Evolutionary conservation across 345 rosid genomes (phyloP).

Genomic region (Lenwebbia sp.): DNA sequence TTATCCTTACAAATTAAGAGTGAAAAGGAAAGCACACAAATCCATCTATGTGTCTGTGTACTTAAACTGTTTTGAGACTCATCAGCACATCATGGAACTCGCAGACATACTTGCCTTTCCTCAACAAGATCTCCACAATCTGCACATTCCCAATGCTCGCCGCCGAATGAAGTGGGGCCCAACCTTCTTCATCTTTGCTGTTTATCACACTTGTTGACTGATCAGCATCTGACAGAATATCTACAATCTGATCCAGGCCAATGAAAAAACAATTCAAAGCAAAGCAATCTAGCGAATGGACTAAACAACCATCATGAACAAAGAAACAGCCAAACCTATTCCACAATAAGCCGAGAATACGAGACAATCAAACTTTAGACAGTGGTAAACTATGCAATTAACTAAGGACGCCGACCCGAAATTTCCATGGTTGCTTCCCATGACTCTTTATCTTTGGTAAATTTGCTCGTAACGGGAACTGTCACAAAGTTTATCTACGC

Average conservation of each 20-base stretch:
- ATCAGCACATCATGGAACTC: not conserved
- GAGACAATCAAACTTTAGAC: not conserved
- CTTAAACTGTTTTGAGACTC: not conserved
- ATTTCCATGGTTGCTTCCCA: not conserved
- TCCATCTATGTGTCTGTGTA: not conserved
- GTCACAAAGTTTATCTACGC: not conserved
- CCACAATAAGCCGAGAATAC: not conserved
- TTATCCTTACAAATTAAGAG: not conserved
- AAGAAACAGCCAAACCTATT: not conserved
- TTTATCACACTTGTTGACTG: conserved; percentile 33
- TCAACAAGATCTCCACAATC: conserved; percentile 45
- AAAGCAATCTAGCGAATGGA: not conserved
- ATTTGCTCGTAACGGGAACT: not conserved
- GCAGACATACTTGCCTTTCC: conserved; percentile 24
- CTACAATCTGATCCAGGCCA: conserved; percentile 35
- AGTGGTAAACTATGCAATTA: not conserved
- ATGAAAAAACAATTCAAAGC: not conserved
- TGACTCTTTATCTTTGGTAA: not conserved
- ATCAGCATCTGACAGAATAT: conserved; percentile 40
- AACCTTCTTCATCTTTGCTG: conserved; percentile 80
- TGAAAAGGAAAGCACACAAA: not conserved
- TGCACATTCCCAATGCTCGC: conserved; percentile 63
- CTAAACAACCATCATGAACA: not conserved
- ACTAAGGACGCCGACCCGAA: not conserved
- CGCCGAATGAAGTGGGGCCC: conserved; percentile 86